Evolutionary conservation across 768 basidiomycete genomes (phyloP).

Genomic region (Rhodotorula sphaerocarpa): DNA sequence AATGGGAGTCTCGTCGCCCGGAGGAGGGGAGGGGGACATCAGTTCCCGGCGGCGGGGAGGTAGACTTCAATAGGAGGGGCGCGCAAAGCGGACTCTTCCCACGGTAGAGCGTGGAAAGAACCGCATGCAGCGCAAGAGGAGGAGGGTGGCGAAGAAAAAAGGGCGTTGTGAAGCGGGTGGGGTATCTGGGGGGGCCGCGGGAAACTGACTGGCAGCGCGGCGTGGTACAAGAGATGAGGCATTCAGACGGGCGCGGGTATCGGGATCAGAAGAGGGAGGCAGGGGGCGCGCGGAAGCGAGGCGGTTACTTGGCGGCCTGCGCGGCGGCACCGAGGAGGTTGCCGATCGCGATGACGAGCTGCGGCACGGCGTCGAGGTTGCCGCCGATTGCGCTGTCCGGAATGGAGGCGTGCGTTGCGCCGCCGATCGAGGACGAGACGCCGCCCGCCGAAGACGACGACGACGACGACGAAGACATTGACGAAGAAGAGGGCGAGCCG

Average conservation of each 20-base stretch:
- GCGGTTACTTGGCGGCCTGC: not conserved
- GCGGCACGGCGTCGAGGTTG: slow-evolving; percentile 29
- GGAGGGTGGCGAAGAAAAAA: not conserved
- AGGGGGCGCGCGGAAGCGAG: not conserved
- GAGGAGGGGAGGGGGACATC: not conserved
- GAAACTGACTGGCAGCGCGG: no score
- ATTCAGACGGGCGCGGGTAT: not conserved
- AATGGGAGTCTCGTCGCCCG: no score
- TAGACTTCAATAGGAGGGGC: not conserved
- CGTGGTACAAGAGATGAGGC: not conserved
- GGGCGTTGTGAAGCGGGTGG: not conserved
- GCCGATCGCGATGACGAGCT: slow-evolving; percentile 31
- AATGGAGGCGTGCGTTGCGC: not conserved
- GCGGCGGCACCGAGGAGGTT: slow-evolving; percentile 25
- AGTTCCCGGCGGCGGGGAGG: no score
- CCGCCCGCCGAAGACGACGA: not conserved
- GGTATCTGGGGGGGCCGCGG: not conserved
- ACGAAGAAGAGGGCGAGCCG: slow-evolving; percentile 4
- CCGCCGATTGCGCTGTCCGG: slow-evolving; percentile 20
- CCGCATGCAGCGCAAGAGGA: no score
- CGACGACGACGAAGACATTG: not conserved
- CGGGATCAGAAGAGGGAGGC: not conserved
- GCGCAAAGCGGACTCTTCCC: not conserved
- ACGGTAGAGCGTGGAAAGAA: not conserved
- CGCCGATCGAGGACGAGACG: not conserved